These are phyloP conservation scores for Stachybotrys chartarum DNA, from an alignment of 2,329 filamentous ascomycete species.

Conservation along the genomic window DNA sequence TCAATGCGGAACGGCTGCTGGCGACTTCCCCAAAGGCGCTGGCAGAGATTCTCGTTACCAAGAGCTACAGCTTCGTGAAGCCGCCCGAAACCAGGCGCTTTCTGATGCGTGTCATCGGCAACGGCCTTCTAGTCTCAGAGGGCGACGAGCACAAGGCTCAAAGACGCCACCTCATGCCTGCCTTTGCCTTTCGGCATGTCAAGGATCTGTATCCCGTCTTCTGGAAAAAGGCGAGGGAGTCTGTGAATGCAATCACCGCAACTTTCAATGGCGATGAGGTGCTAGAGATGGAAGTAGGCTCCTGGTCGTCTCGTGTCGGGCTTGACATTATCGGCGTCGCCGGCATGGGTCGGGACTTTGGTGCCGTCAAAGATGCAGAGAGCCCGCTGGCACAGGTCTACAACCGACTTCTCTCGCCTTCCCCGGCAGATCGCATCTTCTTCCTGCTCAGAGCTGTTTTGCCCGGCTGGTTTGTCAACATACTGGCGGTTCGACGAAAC, in stretches of 20 bases:
- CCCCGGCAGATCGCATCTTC: conserved; percentile 44
- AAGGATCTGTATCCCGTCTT: conserved; percentile 81
- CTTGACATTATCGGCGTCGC: conserved; percentile 71
- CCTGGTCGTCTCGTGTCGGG: conserved; percentile 61
- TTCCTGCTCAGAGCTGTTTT: conserved; percentile 55
- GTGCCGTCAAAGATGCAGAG: conserved; percentile 52
- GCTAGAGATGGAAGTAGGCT: conserved; percentile 47
- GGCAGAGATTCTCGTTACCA: conserved; percentile 62
- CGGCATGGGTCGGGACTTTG: conserved; percentile 65
- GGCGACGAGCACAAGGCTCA: conserved; percentile 85
- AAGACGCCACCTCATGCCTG: conserved; percentile 71
- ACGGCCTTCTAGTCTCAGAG: conserved; percentile 72
- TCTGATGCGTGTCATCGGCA: conserved; percentile 58
- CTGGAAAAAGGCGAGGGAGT: conserved; percentile 69
- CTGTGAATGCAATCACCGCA: conserved; percentile 52
- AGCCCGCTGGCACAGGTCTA: conserved; percentile 55
- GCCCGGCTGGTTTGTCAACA: conserved; percentile 51
- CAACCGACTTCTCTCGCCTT: conserved; percentile 45
- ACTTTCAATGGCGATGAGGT: conserved; percentile 21
- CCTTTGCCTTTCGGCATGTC: conserved; percentile 79
- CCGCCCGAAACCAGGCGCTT: conserved; percentile 45
- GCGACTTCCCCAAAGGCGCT: conserved; percentile 56
- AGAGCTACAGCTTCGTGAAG: conserved; percentile 64
- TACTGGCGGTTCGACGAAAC: conserved; percentile 66
- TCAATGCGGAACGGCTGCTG: conserved; percentile 58